phyloP scores from a whole-genome alignment of 306 rosid species.

The Casuarina glauca region DNA sequence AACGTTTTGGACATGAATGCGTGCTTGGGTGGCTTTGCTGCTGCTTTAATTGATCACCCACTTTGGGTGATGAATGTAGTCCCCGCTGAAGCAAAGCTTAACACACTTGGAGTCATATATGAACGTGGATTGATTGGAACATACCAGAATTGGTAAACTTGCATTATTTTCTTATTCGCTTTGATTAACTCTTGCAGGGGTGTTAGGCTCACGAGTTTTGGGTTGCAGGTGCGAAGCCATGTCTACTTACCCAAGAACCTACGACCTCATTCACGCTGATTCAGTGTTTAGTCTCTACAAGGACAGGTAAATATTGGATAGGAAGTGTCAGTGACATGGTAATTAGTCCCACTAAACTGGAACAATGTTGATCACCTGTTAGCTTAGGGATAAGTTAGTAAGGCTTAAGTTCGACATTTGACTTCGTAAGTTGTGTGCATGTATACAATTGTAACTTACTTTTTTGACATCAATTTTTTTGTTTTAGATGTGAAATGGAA shows the following conservation, averaged over 20 bases:
- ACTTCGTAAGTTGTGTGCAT: no score
- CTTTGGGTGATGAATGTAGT: constrained; percentile 94
- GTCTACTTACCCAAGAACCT: constrained; percentile 93
- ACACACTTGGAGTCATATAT: constrained; percentile 72
- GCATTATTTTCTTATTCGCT: neutral
- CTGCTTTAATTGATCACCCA: constrained; percentile 57
- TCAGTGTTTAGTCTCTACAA: constrained; percentile 67
- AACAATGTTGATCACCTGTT: no score
- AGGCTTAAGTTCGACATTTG: no score
- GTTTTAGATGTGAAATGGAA: constrained; percentile 72
- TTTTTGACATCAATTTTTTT: neutral
- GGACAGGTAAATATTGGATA: constrained; percentile 39
- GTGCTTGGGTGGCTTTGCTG: constrained; percentile 79
- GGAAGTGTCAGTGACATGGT: neutral
- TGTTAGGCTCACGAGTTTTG: neutral
- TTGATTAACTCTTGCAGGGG: neutral
- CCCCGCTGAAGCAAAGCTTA: constrained; percentile 54
- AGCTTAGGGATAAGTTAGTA: no score
- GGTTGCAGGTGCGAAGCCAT: constrained; percentile 85
- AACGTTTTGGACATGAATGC: constrained; percentile 88
- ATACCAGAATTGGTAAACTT: constrained; percentile 71
- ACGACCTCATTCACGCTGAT: constrained; percentile 82
- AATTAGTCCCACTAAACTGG: no score
- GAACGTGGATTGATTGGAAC: constrained; percentile 81
- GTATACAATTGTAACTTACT: neutral